Percentiles rank a stretch among this genome's conserved stretches.
Conservation (phyloP, 2,329 filamentous ascomycete species). For the Aspergillus felis region DNA sequence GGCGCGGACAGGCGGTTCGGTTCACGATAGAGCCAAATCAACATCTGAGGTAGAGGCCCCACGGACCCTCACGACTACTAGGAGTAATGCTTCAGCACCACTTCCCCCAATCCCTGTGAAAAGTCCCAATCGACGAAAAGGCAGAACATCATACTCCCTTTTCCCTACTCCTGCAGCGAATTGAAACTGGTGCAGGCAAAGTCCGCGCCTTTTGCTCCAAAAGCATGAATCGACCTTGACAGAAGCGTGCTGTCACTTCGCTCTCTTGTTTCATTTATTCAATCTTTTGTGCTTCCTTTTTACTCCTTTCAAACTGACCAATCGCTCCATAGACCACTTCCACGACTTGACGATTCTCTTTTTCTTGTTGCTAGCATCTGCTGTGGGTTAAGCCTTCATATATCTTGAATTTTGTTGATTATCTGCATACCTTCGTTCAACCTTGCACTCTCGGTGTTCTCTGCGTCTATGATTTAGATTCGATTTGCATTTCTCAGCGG, state of each 20-base stretch:
- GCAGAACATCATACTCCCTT: constrained; percentile 42
- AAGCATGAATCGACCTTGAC: neutral
- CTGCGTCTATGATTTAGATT: constrained; percentile 11
- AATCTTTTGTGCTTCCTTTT: constrained; percentile 9
- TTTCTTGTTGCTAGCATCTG: constrained; percentile 9
- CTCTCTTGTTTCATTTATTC: constrained; percentile 6
- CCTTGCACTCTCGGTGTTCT: constrained; percentile 1
- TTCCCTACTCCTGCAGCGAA: constrained; percentile 15
- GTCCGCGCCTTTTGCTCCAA: neutral
- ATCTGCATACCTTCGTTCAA: neutral
- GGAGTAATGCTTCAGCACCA: constrained; percentile 14
- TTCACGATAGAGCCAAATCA: constrained; percentile 37
- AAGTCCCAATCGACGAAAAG: constrained; percentile 30
- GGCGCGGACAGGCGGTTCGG: constrained; percentile 14
- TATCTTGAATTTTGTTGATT: constrained; percentile 5
- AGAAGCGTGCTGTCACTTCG: neutral
- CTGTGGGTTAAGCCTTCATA: constrained; percentile 9
- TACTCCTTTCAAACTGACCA: constrained; percentile 3
- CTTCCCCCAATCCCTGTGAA: constrained; percentile 24
- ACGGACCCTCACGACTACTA: constrained; percentile 11
- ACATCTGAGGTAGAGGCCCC: constrained; percentile 30
- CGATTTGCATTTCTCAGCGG: constrained; percentile 24
- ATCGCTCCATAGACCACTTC: constrained; percentile 15
- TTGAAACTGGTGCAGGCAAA: constrained; percentile 3
- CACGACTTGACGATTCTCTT: constrained; percentile 26